Evolutionary conservation across 2,329 filamentous ascomycete species (phyloP).

Genomic region (Thielaviopsis euricoi): DNA sequence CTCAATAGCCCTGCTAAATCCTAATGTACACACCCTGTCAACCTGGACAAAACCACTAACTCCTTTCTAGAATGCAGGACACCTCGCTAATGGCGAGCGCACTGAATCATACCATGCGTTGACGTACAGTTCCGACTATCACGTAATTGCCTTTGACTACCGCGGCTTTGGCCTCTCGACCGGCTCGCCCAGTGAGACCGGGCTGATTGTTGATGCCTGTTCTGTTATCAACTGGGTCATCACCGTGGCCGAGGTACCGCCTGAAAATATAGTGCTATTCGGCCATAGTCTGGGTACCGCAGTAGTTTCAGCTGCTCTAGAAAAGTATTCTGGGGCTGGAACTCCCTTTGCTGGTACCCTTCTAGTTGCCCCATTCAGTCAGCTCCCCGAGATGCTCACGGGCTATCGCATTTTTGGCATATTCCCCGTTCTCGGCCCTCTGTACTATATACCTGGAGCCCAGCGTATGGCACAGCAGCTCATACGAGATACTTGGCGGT

Average conservation of each 20-base stretch:
- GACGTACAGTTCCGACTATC: slow-evolving; percentile 55
- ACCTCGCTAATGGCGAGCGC: slow-evolving; percentile 63
- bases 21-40: slow-evolving; percentile 20
- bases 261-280: slow-evolving; percentile 59
- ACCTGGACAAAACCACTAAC: slow-evolving; percentile 1
- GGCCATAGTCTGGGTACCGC: slow-evolving; percentile 85
- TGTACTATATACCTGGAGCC: slow-evolving; percentile 25
- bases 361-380: slow-evolving; percentile 65
- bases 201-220: slow-evolving; percentile 64
- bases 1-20: neutral
- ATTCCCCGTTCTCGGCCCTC: slow-evolving; percentile 62
- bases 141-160: slow-evolving; percentile 82
- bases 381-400: slow-evolving; percentile 53
- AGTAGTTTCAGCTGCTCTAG: slow-evolving; percentile 56
- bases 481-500: slow-evolving; percentile 71
- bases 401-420: slow-evolving; percentile 66
- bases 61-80: slow-evolving; percentile 55
- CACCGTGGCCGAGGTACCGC: slow-evolving; percentile 43
- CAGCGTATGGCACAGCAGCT: slow-evolving; percentile 31
- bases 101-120: slow-evolving; percentile 64
- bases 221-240: slow-evolving; percentile 59
- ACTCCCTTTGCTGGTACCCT: slow-evolving; percentile 65
- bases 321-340: slow-evolving; percentile 45
- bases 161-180: slow-evolving; percentile 72
- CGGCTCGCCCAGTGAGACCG: slow-evolving; percentile 63